Evolutionary conservation across 495 filamentous ascomycete species (phyloP).

Genomic region (Aspergillus biplanus): DNA sequence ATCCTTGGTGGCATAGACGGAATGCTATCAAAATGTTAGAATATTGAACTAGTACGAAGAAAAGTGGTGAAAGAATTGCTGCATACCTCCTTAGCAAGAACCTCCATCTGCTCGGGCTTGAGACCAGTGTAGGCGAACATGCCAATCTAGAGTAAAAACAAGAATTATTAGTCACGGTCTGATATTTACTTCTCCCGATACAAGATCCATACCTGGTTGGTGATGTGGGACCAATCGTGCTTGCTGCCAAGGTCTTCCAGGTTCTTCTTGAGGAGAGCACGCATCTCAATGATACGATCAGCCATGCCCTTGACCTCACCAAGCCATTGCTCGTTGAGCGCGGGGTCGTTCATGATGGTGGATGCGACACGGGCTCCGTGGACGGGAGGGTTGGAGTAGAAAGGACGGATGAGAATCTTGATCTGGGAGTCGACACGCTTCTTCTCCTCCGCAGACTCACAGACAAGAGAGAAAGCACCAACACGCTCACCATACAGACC

Average conservation of each 20-base stretch:
- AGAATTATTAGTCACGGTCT: constrained; percentile 16
- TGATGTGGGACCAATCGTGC: constrained; percentile 99
- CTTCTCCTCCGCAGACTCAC: constrained; percentile 84
- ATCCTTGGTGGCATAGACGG: constrained; percentile 96
- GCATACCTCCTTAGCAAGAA: constrained; percentile 82
- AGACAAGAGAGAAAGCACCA: constrained; percentile 92
- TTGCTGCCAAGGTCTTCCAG: constrained; percentile 91
- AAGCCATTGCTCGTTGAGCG: constrained; percentile 91
- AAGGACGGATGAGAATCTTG: constrained; percentile 95
- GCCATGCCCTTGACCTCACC: constrained; percentile 98
- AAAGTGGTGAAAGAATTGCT: background rate
- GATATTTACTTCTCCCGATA: background rate
- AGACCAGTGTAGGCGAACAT: constrained; percentile 99
- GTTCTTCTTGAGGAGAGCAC: constrained; percentile 87
- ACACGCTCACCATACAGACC: constrained; percentile 98
- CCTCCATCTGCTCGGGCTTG: constrained; percentile 89
- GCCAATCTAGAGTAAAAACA: constrained; percentile 64
- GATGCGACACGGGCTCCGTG: constrained; percentile 94
- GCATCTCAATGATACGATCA: constrained; percentile 98
- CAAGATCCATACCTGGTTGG: constrained; percentile 63
- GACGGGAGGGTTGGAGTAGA: constrained; percentile 98
- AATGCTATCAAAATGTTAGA: constrained; percentile 61
- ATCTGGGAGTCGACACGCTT: constrained; percentile 95
- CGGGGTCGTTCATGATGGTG: constrained; percentile 86
- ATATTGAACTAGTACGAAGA: background rate